phyloP scores from a whole-genome alignment of 23 red algal genomes.

The Gracilariopsis chorda region DNA sequence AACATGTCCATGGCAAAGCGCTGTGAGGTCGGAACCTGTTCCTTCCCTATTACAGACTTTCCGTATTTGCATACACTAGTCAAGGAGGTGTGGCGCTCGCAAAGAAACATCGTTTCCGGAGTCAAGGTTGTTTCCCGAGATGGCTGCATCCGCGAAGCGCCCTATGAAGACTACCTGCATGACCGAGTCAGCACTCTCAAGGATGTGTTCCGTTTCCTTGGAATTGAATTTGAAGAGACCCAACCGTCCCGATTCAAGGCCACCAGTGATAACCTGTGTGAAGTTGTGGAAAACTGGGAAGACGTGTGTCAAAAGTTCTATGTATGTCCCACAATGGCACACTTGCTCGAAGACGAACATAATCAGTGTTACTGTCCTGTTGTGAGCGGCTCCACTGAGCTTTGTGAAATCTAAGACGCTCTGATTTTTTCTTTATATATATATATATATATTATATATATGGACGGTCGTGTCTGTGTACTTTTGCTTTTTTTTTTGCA shows the following conservation, averaged over 20 bases:
- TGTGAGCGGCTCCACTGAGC: not conserved
- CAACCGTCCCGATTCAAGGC: slow-evolving; percentile 33
- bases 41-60: slow-evolving; percentile 36
- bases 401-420: slow-evolving; percentile 3
- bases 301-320: slow-evolving; percentile 59
- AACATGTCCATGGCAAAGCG: slow-evolving; percentile 17
- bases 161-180: slow-evolving; percentile 55
- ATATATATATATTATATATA: too few species aligned
- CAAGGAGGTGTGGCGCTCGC: not conserved
- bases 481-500: too few species aligned
- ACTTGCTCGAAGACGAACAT: slow-evolving; percentile 52
- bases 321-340: slow-evolving; percentile 2
- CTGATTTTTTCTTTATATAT: not conserved
- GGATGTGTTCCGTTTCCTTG: slow-evolving; percentile 51
- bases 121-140: slow-evolving; percentile 30
- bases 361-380: slow-evolving; percentile 29
- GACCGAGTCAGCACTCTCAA: slow-evolving; percentile 5
- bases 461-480: too few species aligned
- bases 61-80: slow-evolving; percentile 34
- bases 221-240: slow-evolving; percentile 12
- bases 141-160: slow-evolving; percentile 29
- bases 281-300: slow-evolving; percentile 57
- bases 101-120: slow-evolving; percentile 27
- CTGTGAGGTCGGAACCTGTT: slow-evolving; percentile 55
- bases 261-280: slow-evolving; percentile 43